Conservation (phyloP, 2,329 filamentous ascomycete species). For the Fusarium sp. region DNA sequence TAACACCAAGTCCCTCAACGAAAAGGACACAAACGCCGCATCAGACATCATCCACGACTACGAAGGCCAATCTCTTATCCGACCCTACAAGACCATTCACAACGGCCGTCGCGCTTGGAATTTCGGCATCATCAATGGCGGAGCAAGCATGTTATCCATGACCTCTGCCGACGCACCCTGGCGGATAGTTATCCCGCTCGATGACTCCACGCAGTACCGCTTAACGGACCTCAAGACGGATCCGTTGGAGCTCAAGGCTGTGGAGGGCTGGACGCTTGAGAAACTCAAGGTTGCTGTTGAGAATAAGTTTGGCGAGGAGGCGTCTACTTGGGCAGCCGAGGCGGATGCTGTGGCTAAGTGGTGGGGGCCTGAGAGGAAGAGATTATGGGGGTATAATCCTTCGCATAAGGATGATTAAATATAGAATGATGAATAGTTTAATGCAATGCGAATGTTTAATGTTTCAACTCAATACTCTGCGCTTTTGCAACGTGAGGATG, state of each 20-base stretch:
- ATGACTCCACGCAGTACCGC: constrained; percentile 49
- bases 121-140: constrained; percentile 51
- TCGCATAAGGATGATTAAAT: constrained; percentile 17
- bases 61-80: constrained; percentile 52
- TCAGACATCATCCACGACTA: constrained; percentile 49
- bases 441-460: constrained; percentile 7
- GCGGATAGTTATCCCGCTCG: constrained; percentile 50
- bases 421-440: constrained; percentile 27
- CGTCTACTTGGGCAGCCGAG: constrained; percentile 47
- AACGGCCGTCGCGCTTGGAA: constrained; percentile 50
- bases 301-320: constrained; percentile 28
- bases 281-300: constrained; percentile 40
- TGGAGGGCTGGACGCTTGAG: constrained; percentile 46
- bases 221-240: constrained; percentile 50
- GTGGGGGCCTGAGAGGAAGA: constrained; percentile 41
- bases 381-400: constrained; percentile 41
- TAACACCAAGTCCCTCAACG: constrained; percentile 49
- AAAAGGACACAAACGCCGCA: constrained; percentile 43
- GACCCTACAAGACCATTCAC: constrained; percentile 40
- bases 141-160: constrained; percentile 50
- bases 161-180: constrained; percentile 49
- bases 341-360: constrained; percentile 40
- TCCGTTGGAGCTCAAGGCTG: constrained; percentile 45
- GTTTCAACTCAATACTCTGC: background rate
- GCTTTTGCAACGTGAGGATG: background rate